Percentiles rank a stretch among this genome's conserved stretches.
phyloP scores from a whole-genome alignment of 176 grass and related monocot species.

The Hyparrhenia diplandra region DNA sequence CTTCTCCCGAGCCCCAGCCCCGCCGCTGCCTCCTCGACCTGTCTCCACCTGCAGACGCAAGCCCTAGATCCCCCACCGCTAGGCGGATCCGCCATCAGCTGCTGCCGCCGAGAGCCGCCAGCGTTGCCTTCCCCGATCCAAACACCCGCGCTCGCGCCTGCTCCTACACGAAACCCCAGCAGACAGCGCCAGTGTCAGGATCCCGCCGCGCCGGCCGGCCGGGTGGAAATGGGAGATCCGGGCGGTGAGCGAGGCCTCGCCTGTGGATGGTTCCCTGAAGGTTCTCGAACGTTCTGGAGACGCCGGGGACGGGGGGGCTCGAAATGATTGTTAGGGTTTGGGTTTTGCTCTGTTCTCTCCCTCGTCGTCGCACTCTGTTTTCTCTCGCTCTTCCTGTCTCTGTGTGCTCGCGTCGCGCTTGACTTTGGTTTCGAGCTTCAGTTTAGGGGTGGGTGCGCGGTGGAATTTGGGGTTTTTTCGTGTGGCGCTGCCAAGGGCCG shows the following conservation, averaged over 20 bases:
- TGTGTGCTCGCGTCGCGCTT: background rate
- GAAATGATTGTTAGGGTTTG: constrained; percentile 59
- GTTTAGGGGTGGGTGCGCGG: background rate
- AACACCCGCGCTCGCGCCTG: constrained; percentile 10
- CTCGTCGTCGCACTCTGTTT: background rate
- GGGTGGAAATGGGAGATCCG: constrained; percentile 36
- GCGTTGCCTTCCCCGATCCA: constrained; percentile 52
- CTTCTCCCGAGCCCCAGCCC: constrained; percentile 31
- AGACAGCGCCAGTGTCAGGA: background rate
- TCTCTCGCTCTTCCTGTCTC: background rate
- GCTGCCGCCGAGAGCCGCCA: constrained; percentile 43
- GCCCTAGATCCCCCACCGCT: constrained; percentile 45
- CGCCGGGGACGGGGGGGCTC: background rate
- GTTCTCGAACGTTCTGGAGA: constrained; percentile 32
- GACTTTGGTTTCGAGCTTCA: background rate
- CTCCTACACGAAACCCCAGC: constrained; percentile 9
- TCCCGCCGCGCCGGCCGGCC: too few relatives aligned
- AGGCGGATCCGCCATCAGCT: constrained; percentile 82
- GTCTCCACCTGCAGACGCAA: constrained; percentile 14
- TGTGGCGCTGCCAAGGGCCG: background rate
- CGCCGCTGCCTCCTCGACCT: constrained; percentile 29
- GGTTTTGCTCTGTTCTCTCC: background rate
- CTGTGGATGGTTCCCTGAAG: too few relatives aligned
- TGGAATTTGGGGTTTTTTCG: background rate
- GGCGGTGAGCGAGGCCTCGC: background rate